Evolutionary conservation across 1,284 basidiomycete genomes (phyloP), one percentile per base, ranked within the genome.

Genomic region (Ceratobasidium sp.): DNA sequence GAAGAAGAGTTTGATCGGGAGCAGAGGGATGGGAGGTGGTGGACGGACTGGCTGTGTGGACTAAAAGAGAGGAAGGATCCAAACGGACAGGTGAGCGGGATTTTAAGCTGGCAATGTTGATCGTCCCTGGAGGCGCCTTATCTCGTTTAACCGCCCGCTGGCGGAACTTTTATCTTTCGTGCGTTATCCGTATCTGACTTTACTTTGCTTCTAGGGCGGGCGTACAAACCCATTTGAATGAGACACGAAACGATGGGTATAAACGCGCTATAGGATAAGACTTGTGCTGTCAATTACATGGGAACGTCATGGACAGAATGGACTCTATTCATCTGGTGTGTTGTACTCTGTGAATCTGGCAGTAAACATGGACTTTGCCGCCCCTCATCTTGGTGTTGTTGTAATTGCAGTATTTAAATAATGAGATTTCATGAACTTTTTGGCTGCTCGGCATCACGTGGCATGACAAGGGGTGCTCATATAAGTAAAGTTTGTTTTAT

Each of bases 41-140:
- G 80, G 80, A 81, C 80, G 6, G 80, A 81, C 46, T 81, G 80
- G 80, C 51, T 81, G 42, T 81, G 80, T 67, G 80, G 80, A 15
- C 73, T 77, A 18, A 77, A 77, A 58, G 73, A 77, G 55, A 77
- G 20, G 63, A 67, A 23, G 28, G 73, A 77, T 39, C 73, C 72
- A 33, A n/a, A 20, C 12, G 73, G 73, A 5, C 73, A 77, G 63
- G 73, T 77, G 55, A 66, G 67, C 13, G n/a, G 13, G 44, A 51
- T 68, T 56, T 67, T 42, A n/a, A n/a, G n/a, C n/a, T n/a, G n/a
- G n/a, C n/a, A n/a, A n/a, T n/a, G n/a, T n/a, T n/a, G n/a, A n/a
- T n/a, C n/a, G 23, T 63, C 61, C 9, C 61, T 60, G 26, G 58
- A 39, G 28, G 28, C 26, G 40, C n/a, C 39, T 42, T 63, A n/a